Evolutionary conservation across 75 land plant genomes (phyloP).

Genomic region (Cupressus sempervirens): DNA sequence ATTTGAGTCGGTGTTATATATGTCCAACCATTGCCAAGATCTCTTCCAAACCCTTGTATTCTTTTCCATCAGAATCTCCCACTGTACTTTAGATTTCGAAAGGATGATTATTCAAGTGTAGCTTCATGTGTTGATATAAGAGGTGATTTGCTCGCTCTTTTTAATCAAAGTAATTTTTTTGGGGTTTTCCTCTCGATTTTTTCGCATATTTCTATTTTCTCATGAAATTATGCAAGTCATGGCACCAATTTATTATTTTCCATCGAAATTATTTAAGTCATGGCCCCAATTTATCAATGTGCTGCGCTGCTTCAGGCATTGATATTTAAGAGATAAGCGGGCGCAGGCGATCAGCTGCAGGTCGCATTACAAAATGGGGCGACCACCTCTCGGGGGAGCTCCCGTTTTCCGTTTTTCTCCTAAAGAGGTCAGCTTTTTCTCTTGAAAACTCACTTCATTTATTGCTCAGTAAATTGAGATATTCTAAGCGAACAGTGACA

Average conservation of each 20-base stretch:
- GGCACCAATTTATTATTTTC: not conserved
- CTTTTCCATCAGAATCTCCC: too few relatives aligned
- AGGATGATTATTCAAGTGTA: too few relatives aligned
- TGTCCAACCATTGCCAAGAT: too few relatives aligned
- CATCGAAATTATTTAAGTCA: not conserved
- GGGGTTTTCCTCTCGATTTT: not conserved
- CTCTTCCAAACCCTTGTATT: too few relatives aligned
- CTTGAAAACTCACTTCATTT: constrained; percentile 40
- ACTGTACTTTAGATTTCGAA: too few relatives aligned
- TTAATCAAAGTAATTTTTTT: too few relatives aligned
- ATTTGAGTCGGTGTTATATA: too few relatives aligned
- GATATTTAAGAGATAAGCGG: not conserved
- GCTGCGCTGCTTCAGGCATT: not conserved
- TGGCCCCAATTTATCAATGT: not conserved
- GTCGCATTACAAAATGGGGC: constrained; percentile 49
- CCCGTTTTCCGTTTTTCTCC: constrained; percentile 77
- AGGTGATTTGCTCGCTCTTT: too few relatives aligned
- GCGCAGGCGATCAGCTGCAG: not conserved
- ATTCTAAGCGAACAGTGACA: constrained; percentile 2
- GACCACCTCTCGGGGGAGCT: constrained; percentile 74
- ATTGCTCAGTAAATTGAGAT: constrained; percentile 22
- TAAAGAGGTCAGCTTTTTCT: constrained; percentile 56
- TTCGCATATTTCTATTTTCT: not conserved
- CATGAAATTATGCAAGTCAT: not conserved
- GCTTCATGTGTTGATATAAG: too few relatives aligned